A percentile compares a stretch with the other conserved stretches of the same genome.
Conservation (phyloP, 1,139 yeast species). For the Taiozyma onychis region DNA sequence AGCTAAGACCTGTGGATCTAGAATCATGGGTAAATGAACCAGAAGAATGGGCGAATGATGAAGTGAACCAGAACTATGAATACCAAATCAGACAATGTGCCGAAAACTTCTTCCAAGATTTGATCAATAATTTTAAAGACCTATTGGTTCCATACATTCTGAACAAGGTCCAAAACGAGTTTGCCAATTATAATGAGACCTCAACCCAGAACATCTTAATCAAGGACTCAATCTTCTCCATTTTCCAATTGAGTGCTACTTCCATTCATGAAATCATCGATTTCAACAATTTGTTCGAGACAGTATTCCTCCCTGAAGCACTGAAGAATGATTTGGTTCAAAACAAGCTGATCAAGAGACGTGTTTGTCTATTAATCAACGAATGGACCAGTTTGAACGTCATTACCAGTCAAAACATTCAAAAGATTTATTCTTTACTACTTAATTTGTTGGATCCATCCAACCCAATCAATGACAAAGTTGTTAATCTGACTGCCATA, state of each 20-base stretch:
- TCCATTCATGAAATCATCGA: constrained; percentile 60
- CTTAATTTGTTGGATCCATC: constrained; percentile 37
- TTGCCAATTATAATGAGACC: constrained; percentile 32
- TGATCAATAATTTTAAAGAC: constrained; percentile 59
- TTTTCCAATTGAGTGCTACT: constrained; percentile 71
- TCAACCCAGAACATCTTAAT: constrained; percentile 48
- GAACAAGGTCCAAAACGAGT: constrained; percentile 52
- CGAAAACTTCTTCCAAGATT: constrained; percentile 75
- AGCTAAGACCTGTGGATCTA: constrained; percentile 66
- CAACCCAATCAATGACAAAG: constrained; percentile 53
- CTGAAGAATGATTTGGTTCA: constrained; percentile 39
- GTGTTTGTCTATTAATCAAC: constrained; percentile 67
- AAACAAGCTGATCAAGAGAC: constrained; percentile 61
- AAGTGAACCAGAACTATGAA: constrained; percentile 73
- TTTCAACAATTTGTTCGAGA: constrained; percentile 53
- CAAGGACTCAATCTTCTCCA: constrained; percentile 78
- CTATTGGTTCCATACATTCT: constrained; percentile 57
- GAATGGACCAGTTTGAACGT: constrained; percentile 79
- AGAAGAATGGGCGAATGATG: constrained; percentile 89
- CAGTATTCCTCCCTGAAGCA: constrained; percentile 66
- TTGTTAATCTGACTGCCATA: constrained; percentile 72
- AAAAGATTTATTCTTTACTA: constrained; percentile 51
- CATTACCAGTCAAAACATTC: constrained; percentile 46
- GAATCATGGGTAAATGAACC: constrained; percentile 83
- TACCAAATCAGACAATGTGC: constrained; percentile 85